phyloP scores from a whole-genome alignment of 805 yeast genomes.

The Candida tibetensis region DNA sequence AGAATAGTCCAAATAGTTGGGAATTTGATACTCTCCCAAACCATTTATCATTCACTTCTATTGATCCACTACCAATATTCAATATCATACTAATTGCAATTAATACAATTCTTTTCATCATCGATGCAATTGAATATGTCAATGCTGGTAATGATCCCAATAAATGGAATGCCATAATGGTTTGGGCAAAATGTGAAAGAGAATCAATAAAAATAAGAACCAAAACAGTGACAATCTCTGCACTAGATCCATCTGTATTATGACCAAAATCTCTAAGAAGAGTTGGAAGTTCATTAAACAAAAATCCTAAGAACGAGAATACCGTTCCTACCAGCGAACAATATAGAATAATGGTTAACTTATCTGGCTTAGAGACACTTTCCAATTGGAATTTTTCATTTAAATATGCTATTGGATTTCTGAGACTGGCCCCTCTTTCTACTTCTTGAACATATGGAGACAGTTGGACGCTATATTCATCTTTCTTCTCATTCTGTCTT shows the following conservation, averaged over 20 bases:
- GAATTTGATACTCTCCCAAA: slow-evolving; percentile 38
- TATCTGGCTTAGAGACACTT: slow-evolving; percentile 57
- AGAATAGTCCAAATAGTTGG: slow-evolving; percentile 48
- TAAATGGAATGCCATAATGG: slow-evolving; percentile 76
- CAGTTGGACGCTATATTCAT: slow-evolving; percentile 6
- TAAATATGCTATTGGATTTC: slow-evolving; percentile 21
- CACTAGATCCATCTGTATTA: slow-evolving; percentile 10
- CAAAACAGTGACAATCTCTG: slow-evolving; percentile 38
- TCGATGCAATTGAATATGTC: slow-evolving; percentile 80
- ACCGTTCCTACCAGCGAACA: slow-evolving; percentile 71
- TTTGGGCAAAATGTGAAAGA: slow-evolving; percentile 73
- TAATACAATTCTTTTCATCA: slow-evolving; percentile 85
- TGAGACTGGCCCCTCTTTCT: slow-evolving; percentile 15
- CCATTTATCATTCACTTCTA: slow-evolving; percentile 17
- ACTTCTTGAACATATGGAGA: slow-evolving; percentile 11
- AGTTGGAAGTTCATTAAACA: slow-evolving; percentile 55
- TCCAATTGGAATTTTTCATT: slow-evolving; percentile 14
- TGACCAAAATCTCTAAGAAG: slow-evolving; percentile 9
- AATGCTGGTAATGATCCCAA: slow-evolving; percentile 80
- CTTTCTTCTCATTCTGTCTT: slow-evolving; percentile 23
- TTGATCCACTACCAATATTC: slow-evolving; percentile 33
- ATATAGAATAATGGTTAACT: slow-evolving; percentile 75
- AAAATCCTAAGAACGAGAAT: slow-evolving; percentile 72
- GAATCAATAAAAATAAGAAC: slow-evolving; percentile 63
- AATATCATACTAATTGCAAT: slow-evolving; percentile 70